phyloP scores from a whole-genome alignment of 2,329 filamentous ascomycete genomes.

The Trichoderma arundinaceum region DNA sequence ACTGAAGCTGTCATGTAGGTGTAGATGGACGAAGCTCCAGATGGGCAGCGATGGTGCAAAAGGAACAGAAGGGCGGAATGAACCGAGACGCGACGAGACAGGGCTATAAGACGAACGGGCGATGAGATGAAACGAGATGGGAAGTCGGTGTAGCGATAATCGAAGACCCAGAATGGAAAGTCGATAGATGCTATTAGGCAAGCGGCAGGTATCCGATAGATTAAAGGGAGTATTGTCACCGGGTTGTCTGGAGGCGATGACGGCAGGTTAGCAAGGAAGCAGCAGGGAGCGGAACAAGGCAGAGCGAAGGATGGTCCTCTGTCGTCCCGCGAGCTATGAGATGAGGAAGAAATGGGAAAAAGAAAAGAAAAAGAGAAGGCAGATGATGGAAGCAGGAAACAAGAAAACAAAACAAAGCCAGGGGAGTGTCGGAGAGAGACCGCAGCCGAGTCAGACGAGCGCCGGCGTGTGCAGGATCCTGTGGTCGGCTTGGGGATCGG shows the following conservation, averaged over 20 bases:
- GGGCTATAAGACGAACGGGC: constrained; percentile 34
- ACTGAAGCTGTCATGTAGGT: constrained; percentile 51
- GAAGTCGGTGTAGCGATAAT: constrained; percentile 36
- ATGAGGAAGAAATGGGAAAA: constrained; percentile 15
- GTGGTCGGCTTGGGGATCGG: constrained; percentile 30
- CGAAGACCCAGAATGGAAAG: constrained; percentile 33
- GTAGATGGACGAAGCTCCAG: constrained; percentile 23
- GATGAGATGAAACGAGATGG: constrained; percentile 31
- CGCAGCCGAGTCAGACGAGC: constrained; percentile 25
- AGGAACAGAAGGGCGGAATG: constrained; percentile 7
- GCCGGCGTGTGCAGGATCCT: constrained; percentile 32
- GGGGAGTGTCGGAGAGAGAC: constrained; percentile 25
- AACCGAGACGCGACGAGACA: constrained; percentile 18
- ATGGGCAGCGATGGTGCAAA: constrained; percentile 13
- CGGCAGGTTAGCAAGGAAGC: constrained; percentile 33
- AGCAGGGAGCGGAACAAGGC: not conserved
- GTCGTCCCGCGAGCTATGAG: not conserved
- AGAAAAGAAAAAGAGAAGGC: constrained; percentile 12
- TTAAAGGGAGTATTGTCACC: constrained; percentile 35
- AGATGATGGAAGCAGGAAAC: constrained; percentile 17
- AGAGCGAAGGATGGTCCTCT: not conserved
- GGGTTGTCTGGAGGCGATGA: constrained; percentile 33
- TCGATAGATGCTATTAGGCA: constrained; percentile 33
- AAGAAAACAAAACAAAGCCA: constrained; percentile 23
- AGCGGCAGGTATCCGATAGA: constrained; percentile 44